Conservation (phyloP, 225 moss, liverwort and hornwort species). For the Asterella californica region DNA sequence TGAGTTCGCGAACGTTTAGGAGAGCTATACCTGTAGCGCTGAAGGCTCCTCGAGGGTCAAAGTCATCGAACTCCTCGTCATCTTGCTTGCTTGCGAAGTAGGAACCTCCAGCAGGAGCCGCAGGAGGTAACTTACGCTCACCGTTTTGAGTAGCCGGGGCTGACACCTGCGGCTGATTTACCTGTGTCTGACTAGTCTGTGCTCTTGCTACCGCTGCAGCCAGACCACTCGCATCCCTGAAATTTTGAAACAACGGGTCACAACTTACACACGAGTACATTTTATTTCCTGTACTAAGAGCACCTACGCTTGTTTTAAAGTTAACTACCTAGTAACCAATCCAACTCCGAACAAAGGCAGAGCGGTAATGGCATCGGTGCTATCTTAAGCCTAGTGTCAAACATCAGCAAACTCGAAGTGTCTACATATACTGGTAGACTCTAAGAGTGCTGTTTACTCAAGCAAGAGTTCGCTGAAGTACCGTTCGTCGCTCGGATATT, state of each 20-base stretch:
- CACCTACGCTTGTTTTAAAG: neutral
- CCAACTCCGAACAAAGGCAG: neutral
- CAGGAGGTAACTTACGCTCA: constrained; percentile 25
- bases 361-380: neutral
- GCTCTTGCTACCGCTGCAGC: constrained; percentile 88
- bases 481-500: constrained; percentile 21
- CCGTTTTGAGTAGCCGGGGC: constrained; percentile 20
- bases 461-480: neutral
- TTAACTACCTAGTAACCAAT: neutral
- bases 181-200: constrained; percentile 60
- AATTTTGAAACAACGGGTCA: neutral
- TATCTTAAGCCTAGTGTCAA: neutral
- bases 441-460: neutral
- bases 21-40: constrained; percentile 45
- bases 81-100: constrained; percentile 60
- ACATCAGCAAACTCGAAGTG: neutral
- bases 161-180: constrained; percentile 38
- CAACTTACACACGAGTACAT: neutral
- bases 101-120: constrained; percentile 52
- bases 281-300: neutral
- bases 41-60: constrained; percentile 79
- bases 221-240: constrained; percentile 64
- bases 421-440: neutral
- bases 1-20: neutral
- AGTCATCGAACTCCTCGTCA: constrained; percentile 85